phyloP scores from a whole-genome alignment of 305 asterid species.

The Fraxinus platypoda region DNA sequence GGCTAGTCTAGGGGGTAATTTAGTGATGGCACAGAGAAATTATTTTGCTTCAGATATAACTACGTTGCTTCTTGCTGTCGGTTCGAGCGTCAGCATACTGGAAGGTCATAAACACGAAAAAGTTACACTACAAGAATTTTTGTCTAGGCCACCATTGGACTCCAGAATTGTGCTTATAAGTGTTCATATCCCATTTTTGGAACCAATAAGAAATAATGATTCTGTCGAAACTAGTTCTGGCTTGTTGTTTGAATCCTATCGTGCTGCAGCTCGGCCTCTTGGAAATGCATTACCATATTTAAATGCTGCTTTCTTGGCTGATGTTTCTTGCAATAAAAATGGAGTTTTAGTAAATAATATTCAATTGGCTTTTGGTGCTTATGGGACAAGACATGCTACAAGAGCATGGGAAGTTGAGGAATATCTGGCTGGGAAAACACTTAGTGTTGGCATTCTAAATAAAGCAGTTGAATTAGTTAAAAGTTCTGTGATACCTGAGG shows the following conservation, averaged over 20 bases:
- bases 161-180: constrained; percentile 52
- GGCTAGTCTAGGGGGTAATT: constrained; percentile 85
- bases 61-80: constrained; percentile 72
- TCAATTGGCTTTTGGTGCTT: constrained; percentile 59
- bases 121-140: constrained; percentile 61
- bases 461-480: constrained; percentile 63
- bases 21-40: constrained; percentile 79
- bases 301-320: constrained; percentile 85
- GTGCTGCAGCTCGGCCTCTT: constrained; percentile 77
- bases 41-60: constrained; percentile 85
- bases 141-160: constrained; percentile 54
- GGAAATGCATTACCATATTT: constrained; percentile 89
- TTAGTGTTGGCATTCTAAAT: constrained; percentile 36
- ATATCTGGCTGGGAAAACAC: constrained; percentile 46
- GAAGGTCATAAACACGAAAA: constrained; percentile 36
- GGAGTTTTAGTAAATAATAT: constrained; percentile 39
- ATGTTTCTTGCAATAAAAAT: constrained; percentile 37
- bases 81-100: constrained; percentile 50
- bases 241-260: constrained; percentile 63
- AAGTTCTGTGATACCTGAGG: constrained; percentile 49
- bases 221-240: constrained; percentile 31
- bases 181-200: constrained; percentile 53
- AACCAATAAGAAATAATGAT: constrained; percentile 27
- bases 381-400: constrained; percentile 46
- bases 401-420: constrained; percentile 61